Base-by-base conservation (phyloP, 2,329 filamentous ascomycete species). In the Sclerotinia minor region DNA sequence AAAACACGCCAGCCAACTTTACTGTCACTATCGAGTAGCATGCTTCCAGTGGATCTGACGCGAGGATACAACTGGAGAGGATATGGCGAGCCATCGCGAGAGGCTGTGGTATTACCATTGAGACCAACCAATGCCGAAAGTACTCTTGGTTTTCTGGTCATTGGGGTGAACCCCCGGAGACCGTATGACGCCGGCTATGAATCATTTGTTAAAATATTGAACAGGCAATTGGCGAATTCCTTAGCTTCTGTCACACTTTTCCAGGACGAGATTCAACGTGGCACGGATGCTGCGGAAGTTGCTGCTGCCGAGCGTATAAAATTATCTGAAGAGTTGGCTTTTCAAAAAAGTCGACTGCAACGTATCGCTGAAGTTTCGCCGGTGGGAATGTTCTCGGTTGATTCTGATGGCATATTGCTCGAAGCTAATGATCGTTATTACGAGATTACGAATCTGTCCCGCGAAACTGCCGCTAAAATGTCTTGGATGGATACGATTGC, bases 311-410 rank as follows among this genome's bases (percentile, higher is more conserved):
- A 95, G 59, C 58, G 72, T 19, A 59, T 68, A 15, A 69, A 71
- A 32, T 52, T 76, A n/a, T 72, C 70, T 7, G 72, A 74, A 63
- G 73, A 76, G 57, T 57, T 76, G 11, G 73, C 72, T 38, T 61
- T 73, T 2, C 71, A 74, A 32, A 71, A 68, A 50, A 71, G 68
- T 63, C 71, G 73, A 38, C 59, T 76, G 2, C 74, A 76, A 53
- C 84, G 90, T 41, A 93, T 95, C 88, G 91, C 91, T 2, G 91
- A 94, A 75, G 91, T 92, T 70, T 89, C 90, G 0, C 91, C 91
- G 0, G 91, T 94, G 0, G 92, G 91, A 41, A 89, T 96, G 80
- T 94, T 94, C 76, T 93, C 94, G 68, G 89, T 91, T n/a, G 85
- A 92, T 74, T 82, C 85, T 0, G 79, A 83, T 60, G 92, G 92